These are phyloP conservation scores for Actinidia arguta DNA, from an alignment of 179 eudicot species.

Conservation along the genomic window DNA sequence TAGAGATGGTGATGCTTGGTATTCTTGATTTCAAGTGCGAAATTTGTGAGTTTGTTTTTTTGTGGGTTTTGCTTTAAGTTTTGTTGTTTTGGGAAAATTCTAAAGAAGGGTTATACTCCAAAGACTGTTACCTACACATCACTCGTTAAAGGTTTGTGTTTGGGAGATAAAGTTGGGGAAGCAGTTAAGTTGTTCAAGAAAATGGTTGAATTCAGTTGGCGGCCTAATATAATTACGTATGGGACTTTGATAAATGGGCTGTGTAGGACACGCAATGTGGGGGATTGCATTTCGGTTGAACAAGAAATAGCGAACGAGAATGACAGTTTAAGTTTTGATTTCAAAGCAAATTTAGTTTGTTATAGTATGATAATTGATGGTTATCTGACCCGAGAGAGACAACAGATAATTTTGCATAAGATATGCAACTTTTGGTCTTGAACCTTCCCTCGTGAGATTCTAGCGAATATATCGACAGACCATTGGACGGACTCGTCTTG, in stretches of 20 bases:
- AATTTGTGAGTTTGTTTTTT: too few relatives aligned
- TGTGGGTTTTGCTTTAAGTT: slow-evolving; percentile 40
- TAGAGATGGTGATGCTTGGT: too few relatives aligned
- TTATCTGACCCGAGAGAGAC: slow-evolving; percentile 4
- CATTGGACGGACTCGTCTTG: too few relatives aligned
- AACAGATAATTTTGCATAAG: too few relatives aligned
- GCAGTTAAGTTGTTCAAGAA: slow-evolving; percentile 34
- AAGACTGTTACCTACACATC: slow-evolving; percentile 44
- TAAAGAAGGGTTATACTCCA: slow-evolving; percentile 48
- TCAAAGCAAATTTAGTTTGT: slow-evolving; percentile 40
- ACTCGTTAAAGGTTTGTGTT: slow-evolving; percentile 48
- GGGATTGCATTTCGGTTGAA: slow-evolving; percentile 40
- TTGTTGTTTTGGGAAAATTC: slow-evolving; percentile 41
- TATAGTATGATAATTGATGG: slow-evolving; percentile 46
- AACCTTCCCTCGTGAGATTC: too few relatives aligned
- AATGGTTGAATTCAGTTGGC: slow-evolving; percentile 37
- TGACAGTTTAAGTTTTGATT: slow-evolving; percentile 17
- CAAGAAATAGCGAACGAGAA: slow-evolving; percentile 30
- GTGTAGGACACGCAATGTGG: slow-evolving; percentile 41
- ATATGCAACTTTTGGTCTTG: too few relatives aligned
- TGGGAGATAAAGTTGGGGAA: slow-evolving; percentile 40
- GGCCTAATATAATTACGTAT: slow-evolving; percentile 44
- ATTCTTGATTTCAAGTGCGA: too few relatives aligned
- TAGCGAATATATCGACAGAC: too few relatives aligned
- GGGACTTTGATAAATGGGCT: slow-evolving; percentile 58